Base-by-base conservation (phyloP, 805 yeast genomes). In the Zygoascus tannicola region DNA sequence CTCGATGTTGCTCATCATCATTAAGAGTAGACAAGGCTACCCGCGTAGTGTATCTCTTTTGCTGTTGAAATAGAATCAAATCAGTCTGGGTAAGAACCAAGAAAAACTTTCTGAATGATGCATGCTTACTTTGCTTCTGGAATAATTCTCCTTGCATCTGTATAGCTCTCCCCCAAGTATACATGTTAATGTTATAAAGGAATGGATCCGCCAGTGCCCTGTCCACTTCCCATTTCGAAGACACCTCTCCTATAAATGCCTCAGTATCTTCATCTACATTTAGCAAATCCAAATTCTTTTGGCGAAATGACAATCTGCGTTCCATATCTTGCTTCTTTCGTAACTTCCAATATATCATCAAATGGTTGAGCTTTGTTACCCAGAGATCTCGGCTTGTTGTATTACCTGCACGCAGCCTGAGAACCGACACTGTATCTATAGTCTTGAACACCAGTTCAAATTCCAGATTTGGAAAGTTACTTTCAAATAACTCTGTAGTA, bases 61-160 rank as follows among this genome's bases (percentile, higher is more conserved):
- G 73, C 39, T 74, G 64, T 10, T 73, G 63, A 58, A 71, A 88
- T 2, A 86, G 57, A 0, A 80, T 60, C 16, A 90, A 51, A 48
- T 70, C 76, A 0, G 90, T 88, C 1, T 92, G 87, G 38, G 83
- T 73, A 14, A 86, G 65, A 1, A 85, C 69, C 5, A 76, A 84
- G 58, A 67, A 80, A 52, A 64, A 76, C 47, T 74, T 75, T 37
- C 62, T 64, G 62, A 88, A 90, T 30, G 75, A 68, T 1, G 85
- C 62, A 56, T 81, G 87, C 56, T 78, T 84, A 46, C 74, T 76
- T 2, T 76, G 70, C 54, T 87, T 88, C 50, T 77, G 77, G 56
- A 74, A 87, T 21, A 90, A 58, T 26, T 68, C 60, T 0, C 96
- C 96, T 47, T 77, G 72, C 63, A 70, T 70, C 19, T 81, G 63